phyloP scores from a whole-genome alignment of 768 basidiomycete species.

The Bullera alba region DNA sequence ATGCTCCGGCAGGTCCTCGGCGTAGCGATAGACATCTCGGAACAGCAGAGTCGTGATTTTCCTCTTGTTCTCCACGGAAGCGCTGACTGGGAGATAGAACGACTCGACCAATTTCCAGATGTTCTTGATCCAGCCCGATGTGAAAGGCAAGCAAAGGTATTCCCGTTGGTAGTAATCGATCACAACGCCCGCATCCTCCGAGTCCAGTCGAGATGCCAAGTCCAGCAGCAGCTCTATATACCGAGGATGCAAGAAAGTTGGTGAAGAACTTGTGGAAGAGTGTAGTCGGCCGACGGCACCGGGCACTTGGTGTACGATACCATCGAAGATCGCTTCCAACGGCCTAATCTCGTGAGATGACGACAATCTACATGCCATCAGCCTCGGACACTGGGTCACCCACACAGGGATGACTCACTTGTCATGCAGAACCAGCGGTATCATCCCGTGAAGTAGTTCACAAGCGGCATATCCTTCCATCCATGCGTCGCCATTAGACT shows the following conservation, averaged over 20 bases:
- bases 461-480: conserved; percentile 31
- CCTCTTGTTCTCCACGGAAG: conserved; percentile 9
- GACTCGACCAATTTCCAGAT: conserved; percentile 38
- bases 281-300: conserved; percentile 28
- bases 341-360: not conserved
- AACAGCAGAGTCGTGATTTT: conserved; percentile 36
- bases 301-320: conserved; percentile 32
- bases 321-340: conserved; percentile 18
- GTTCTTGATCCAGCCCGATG: conserved; percentile 43
- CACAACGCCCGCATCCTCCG: conserved; percentile 32
- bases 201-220: conserved; percentile 42
- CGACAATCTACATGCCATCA: not conserved
- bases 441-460: conserved; percentile 25
- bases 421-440: conserved; percentile 10
- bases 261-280: conserved; percentile 16
- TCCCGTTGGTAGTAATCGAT: conserved; percentile 42
- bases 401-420: conserved; percentile 19
- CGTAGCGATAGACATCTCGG: conserved; percentile 38
- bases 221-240: conserved; percentile 44
- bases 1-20: conserved; percentile 35
- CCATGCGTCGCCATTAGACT: conserved; percentile 30
- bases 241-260: conserved; percentile 32
- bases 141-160: conserved; percentile 42
- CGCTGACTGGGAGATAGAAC: conserved; percentile 22
- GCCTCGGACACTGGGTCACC: not conserved